phyloP scores from a whole-genome alignment of 331 rosid species.

The Pyracantha coccinea region DNA sequence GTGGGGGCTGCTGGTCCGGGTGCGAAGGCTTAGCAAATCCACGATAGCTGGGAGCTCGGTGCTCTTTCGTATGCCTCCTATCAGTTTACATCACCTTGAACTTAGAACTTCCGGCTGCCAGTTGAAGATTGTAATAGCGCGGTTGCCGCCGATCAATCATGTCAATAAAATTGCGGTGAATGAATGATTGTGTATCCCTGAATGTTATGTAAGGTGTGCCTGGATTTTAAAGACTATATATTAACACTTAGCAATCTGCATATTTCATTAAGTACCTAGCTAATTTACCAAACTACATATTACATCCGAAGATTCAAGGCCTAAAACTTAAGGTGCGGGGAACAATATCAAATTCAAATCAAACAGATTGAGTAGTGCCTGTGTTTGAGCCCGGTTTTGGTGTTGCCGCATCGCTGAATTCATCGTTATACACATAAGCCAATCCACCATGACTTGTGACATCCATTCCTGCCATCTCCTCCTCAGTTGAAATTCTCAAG shows the following conservation, averaged over 20 bases:
- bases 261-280: no score
- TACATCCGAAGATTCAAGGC: neutral
- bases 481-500: conserved; percentile 37
- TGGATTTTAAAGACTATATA: no score
- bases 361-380: neutral
- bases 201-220: no score
- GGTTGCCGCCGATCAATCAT: no score
- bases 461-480: conserved; percentile 65
- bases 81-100: conserved; percentile 42
- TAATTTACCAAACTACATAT: neutral
- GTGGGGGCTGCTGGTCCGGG: conserved; percentile 63
- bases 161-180: no score
- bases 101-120: neutral
- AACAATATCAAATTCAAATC: neutral
- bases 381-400: neutral
- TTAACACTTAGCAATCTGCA: no score
- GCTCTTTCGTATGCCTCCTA: conserved; percentile 69
- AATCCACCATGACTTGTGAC: conserved; percentile 56
- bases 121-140: neutral
- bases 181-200: no score
- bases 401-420: neutral
- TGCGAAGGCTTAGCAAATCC: conserved; percentile 51
- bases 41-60: conserved; percentile 43
- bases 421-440: conserved; percentile 39
- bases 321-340: neutral